These are phyloP conservation scores for Fomitopsis betulina DNA, from an alignment of 1,284 basidiomycete species.

Conservation along the genomic window DNA sequence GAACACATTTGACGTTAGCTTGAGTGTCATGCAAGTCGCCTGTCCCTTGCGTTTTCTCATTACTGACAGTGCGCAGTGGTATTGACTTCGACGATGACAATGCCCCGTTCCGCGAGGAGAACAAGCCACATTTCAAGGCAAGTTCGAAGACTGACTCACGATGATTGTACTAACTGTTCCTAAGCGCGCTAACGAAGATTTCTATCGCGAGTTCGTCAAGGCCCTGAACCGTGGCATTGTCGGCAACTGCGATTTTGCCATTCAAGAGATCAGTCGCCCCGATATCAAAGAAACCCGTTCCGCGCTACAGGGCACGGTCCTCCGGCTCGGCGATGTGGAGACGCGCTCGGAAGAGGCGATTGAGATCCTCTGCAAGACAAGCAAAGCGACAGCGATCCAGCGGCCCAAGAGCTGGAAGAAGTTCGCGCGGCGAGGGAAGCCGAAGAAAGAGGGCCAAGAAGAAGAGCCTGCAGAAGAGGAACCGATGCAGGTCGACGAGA, in stretches of 20 bases:
- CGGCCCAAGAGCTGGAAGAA: conserved; percentile 82
- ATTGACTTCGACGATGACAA: conserved; percentile 83
- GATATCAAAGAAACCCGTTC: conserved; percentile 70
- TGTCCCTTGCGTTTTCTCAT: neutral
- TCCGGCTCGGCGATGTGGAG: conserved; percentile 75
- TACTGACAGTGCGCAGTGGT: conserved; percentile 44
- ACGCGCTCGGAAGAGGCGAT: conserved; percentile 65
- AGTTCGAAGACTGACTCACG: neutral
- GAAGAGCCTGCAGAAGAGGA: conserved; percentile 28
- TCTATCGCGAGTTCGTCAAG: conserved; percentile 57
- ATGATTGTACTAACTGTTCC: neutral
- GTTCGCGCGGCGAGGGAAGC: conserved; percentile 45
- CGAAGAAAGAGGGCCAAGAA: conserved; percentile 26
- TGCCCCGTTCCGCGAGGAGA: conserved; percentile 55
- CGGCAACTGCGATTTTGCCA: conserved; percentile 69
- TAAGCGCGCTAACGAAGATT: conserved; percentile 75
- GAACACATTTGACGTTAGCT: conserved; percentile 48
- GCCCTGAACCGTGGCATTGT: conserved; percentile 47
- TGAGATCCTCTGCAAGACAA: conserved; percentile 71
- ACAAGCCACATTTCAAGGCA: conserved; percentile 73
- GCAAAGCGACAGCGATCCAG: conserved; percentile 78
- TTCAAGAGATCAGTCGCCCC: conserved; percentile 66
- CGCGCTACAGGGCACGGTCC: conserved; percentile 50
- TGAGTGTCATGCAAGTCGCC: conserved; percentile 62
- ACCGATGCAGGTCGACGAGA: conserved; percentile 25